phyloP scores from a whole-genome alignment of 176 grass and related monocot species.

The Canna indica region DNA sequence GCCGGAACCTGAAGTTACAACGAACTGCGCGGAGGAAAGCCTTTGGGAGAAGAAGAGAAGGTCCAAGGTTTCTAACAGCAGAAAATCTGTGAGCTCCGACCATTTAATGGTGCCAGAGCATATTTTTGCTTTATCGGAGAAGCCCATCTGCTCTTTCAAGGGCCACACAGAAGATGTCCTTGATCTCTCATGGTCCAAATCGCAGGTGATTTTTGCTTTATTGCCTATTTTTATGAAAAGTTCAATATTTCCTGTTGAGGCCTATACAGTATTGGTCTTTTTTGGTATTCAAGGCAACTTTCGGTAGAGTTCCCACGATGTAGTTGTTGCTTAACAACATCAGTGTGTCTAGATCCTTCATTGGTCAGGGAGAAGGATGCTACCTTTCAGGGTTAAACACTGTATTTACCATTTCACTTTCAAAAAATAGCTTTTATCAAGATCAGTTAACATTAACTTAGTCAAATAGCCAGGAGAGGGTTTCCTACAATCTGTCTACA shows the following conservation, averaged over 20 bases:
- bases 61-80: slow-evolving; percentile 57
- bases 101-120: slow-evolving; percentile 70
- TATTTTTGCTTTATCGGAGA: slow-evolving; percentile 67
- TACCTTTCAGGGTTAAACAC: no score
- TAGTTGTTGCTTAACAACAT: no score
- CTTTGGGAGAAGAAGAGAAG: slow-evolving; percentile 58
- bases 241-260: background rate
- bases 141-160: slow-evolving; percentile 63
- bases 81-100: slow-evolving; percentile 76
- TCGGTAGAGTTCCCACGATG: background rate
- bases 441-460: background rate
- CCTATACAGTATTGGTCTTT: background rate
- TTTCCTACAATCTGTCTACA: background rate
- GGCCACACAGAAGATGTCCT: slow-evolving; percentile 74
- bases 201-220: slow-evolving; percentile 44
- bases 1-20: slow-evolving; percentile 34
- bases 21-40: slow-evolving; percentile 34
- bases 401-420: no score
- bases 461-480: background rate
- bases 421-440: background rate
- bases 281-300: background rate
- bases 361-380: background rate
- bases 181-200: slow-evolving; percentile 99
- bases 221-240: background rate
- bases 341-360: no score